phyloP scores from a whole-genome alignment of 2,329 filamentous ascomycete genomes.

The Tolypocladium endophyticum region DNA sequence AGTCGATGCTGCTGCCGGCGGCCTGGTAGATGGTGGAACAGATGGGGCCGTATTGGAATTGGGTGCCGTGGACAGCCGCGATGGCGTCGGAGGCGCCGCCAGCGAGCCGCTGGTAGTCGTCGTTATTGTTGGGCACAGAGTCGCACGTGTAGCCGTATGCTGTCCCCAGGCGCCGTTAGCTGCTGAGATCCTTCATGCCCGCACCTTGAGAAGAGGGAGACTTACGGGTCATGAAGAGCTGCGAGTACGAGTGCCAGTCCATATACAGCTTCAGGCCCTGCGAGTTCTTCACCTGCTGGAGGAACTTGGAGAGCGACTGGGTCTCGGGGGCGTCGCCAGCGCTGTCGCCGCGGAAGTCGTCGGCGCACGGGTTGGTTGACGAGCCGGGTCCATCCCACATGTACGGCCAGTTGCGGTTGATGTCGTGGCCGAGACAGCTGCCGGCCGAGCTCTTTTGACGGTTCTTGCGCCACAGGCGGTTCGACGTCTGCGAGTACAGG shows the following conservation, averaged over 20 bases:
- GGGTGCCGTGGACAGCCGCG: constrained; percentile 25
- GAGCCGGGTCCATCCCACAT: constrained; percentile 39
- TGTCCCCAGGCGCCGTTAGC: background rate
- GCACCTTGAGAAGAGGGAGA: constrained; percentile 24
- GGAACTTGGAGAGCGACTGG: constrained; percentile 29
- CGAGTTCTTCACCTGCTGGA: constrained; percentile 17
- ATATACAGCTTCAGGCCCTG: constrained; percentile 51
- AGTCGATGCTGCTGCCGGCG: constrained; percentile 34
- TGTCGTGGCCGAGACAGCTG: constrained; percentile 40
- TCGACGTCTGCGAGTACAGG: constrained; percentile 42
- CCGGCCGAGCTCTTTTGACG: constrained; percentile 28
- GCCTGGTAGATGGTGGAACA: constrained; percentile 53
- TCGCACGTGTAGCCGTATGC: constrained; percentile 51
- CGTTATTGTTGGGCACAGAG: constrained; percentile 31
- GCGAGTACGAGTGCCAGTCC: constrained; percentile 55
- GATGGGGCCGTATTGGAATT: constrained; percentile 37
- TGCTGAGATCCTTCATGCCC: background rate
- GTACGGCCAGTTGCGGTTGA: constrained; percentile 52
- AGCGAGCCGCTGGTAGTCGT: constrained; percentile 38
- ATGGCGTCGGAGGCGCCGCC: constrained; percentile 39
- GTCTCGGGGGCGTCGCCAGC: constrained; percentile 41
- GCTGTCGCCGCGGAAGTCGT: constrained; percentile 34
- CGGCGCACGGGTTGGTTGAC: constrained; percentile 38
- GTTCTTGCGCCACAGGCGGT: constrained; percentile 55
- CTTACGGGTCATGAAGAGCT: constrained; percentile 50